A percentile compares a stretch with the other conserved stretches of the same genome.
phyloP scores from a whole-genome alignment of 2,329 filamentous ascomycete species.

The Zymoseptoria pseudotritici region DNA sequence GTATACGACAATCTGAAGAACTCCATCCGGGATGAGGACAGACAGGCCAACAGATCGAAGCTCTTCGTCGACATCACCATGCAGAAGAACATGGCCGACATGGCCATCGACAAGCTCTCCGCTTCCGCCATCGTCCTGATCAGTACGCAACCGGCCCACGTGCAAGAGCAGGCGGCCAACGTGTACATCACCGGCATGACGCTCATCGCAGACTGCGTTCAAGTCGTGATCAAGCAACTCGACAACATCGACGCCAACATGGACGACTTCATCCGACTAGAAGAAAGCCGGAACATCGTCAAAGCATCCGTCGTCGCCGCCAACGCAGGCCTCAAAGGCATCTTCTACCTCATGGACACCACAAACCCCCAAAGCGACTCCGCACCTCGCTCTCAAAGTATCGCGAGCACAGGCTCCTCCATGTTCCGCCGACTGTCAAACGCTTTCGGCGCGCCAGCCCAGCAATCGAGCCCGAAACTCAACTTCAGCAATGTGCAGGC shows the following conservation, averaged over 20 bases:
- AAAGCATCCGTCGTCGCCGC: constrained; percentile 36
- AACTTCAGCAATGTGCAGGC: constrained; percentile 21
- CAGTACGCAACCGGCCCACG: constrained; percentile 33
- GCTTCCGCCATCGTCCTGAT: constrained; percentile 39
- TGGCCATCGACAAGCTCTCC: constrained; percentile 41
- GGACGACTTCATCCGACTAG: constrained; percentile 40
- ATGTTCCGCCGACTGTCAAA: constrained; percentile 30
- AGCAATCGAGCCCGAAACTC: constrained; percentile 6
- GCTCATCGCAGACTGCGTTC: constrained; percentile 39
- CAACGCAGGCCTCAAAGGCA: constrained; percentile 37
- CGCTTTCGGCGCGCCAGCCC: constrained; percentile 19
- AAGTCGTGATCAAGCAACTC: constrained; percentile 36
- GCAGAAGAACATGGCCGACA: constrained; percentile 39
- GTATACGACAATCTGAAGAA: constrained; percentile 39
- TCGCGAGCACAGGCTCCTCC: constrained; percentile 21
- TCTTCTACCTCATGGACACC: constrained; percentile 40
- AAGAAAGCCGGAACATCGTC: constrained; percentile 38
- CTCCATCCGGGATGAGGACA: constrained; percentile 26
- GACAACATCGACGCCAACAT: constrained; percentile 34
- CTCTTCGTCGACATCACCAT: constrained; percentile 39
- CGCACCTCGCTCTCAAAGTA: constrained; percentile 18
- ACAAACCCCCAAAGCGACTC: constrained; percentile 10
- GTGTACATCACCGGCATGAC: constrained; percentile 40
- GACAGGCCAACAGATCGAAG: constrained; percentile 27
- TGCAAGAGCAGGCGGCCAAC: constrained; percentile 37